These are phyloP conservation scores for Coemansia sp. DNA, from an alignment of 192 early-diverging fungal species.

Conservation along the genomic window DNA sequence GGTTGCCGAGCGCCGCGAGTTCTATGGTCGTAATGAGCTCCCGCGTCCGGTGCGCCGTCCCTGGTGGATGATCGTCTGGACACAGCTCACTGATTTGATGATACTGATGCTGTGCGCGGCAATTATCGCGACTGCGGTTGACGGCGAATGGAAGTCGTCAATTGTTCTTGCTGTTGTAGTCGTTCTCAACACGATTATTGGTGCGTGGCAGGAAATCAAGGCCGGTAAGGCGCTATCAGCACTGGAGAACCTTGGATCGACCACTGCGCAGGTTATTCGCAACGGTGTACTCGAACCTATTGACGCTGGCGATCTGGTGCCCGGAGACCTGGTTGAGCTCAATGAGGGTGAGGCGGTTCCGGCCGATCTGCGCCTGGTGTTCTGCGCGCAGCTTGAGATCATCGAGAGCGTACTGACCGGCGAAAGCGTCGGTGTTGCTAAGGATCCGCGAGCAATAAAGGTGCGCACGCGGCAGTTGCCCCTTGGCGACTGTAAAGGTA, in stretches of 20 bases:
- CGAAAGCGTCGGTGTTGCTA: slow-evolving; percentile 68
- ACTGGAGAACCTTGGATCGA: slow-evolving; percentile 77
- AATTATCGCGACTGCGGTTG: slow-evolving; percentile 77
- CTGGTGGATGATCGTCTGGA: slow-evolving; percentile 74
- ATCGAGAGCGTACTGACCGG: slow-evolving; percentile 72
- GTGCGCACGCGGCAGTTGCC: slow-evolving; percentile 56
- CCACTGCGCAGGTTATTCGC: slow-evolving; percentile 75
- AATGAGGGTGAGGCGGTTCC: slow-evolving; percentile 86
- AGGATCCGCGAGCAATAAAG: slow-evolving; percentile 57
- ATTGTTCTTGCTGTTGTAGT: slow-evolving; percentile 80
- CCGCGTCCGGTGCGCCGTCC: slow-evolving; percentile 77
- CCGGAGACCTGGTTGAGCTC: slow-evolving; percentile 84
- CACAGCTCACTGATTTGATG: slow-evolving; percentile 94
- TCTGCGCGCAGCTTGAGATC: slow-evolving; percentile 62
- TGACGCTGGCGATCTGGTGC: slow-evolving; percentile 75
- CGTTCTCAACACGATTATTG: slow-evolving; percentile 87
- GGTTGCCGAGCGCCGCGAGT: slow-evolving; percentile 62
- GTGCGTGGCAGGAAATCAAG: slow-evolving; percentile 93
- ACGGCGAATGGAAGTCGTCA: slow-evolving; percentile 79
- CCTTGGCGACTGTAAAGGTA: slow-evolving; percentile 92
- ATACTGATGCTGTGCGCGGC: slow-evolving; percentile 83
- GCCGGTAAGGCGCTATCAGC: slow-evolving; percentile 93
- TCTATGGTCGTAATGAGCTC: slow-evolving; percentile 85
- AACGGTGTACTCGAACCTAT: slow-evolving; percentile 72
- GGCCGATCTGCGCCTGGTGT: slow-evolving; percentile 77